phyloP scores from a whole-genome alignment of 257 asterid genomes.

The Ilex aquifolium region DNA sequence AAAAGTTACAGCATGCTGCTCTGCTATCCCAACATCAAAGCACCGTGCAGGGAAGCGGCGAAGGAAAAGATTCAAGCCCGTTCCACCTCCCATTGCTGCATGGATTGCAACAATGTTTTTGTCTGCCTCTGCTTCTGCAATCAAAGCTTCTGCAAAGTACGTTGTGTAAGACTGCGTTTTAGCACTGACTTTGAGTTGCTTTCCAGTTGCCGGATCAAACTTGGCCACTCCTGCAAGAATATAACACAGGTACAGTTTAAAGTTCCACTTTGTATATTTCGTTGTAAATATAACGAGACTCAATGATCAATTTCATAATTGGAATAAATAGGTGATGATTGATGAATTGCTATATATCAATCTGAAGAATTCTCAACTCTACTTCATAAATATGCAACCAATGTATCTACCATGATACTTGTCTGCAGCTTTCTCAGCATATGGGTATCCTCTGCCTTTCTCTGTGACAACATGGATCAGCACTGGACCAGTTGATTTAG shows the following conservation, averaged over 20 bases:
- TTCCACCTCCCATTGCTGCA: slow-evolving; percentile 99
- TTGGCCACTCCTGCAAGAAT: slow-evolving; percentile 63
- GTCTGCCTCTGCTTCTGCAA: slow-evolving; percentile 88
- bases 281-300: too few relatives aligned
- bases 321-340: too few relatives aligned
- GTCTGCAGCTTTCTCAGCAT: slow-evolving; percentile 92
- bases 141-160: slow-evolving; percentile 89
- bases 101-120: slow-evolving; percentile 83
- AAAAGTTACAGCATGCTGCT: slow-evolving; percentile 95
- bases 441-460: slow-evolving; percentile 96
- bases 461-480: slow-evolving; percentile 90
- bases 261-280: too few relatives aligned
- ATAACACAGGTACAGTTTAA: not conserved
- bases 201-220: slow-evolving; percentile 94
- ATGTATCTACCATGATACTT: slow-evolving; percentile 65
- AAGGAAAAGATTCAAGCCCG: slow-evolving; percentile 82
- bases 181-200: slow-evolving; percentile 70
- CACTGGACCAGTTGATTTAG: slow-evolving; percentile 83
- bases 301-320: too few relatives aligned
- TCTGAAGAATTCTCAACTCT: too few relatives aligned
- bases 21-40: slow-evolving; percentile 94
- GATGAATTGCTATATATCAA: too few relatives aligned
- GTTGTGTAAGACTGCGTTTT: slow-evolving; percentile 84
- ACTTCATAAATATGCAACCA: too few relatives aligned
- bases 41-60: slow-evolving; percentile 82